Conservation (phyloP, 2,329 filamentous ascomycete species). For the Cyphellophora attinorum region DNA sequence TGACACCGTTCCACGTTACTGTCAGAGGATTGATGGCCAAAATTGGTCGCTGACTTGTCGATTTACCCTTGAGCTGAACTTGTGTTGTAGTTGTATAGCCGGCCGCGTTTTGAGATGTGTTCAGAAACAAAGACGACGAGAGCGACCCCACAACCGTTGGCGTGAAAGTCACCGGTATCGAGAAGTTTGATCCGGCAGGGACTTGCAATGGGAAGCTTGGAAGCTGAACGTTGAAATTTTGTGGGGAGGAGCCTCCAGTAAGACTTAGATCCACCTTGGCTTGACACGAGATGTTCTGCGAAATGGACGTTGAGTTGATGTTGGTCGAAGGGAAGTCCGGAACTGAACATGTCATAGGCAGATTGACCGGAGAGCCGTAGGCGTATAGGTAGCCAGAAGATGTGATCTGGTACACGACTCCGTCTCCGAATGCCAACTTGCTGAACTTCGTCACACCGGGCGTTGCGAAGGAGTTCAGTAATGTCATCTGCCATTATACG, state of each 20-base stretch:
- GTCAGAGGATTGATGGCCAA: slow-evolving; percentile 27
- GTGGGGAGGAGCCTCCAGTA: slow-evolving; percentile 11
- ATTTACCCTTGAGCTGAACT: slow-evolving; percentile 28
- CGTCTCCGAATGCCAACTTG: slow-evolving; percentile 20
- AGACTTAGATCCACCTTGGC: slow-evolving; percentile 24
- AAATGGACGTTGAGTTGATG: slow-evolving; percentile 26
- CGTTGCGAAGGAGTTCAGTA: slow-evolving; percentile 19
- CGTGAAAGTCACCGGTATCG: slow-evolving; percentile 31
- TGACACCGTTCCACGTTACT: slow-evolving; percentile 31
- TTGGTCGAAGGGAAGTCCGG: slow-evolving; percentile 32
- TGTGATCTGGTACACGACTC: slow-evolving; percentile 17
- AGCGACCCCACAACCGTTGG: slow-evolving; percentile 25
- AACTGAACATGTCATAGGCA: slow-evolving; percentile 30
- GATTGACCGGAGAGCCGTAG: slow-evolving; percentile 30
- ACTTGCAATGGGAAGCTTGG: slow-evolving; percentile 26
- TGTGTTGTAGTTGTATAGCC: slow-evolving; percentile 29
- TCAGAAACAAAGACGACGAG: slow-evolving; percentile 28
- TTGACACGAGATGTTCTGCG: slow-evolving; percentile 8
- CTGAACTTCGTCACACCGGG: slow-evolving; percentile 20
- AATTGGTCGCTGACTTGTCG: slow-evolving; percentile 27
- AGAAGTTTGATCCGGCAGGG: slow-evolving; percentile 25
- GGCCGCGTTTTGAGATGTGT: slow-evolving; percentile 26
- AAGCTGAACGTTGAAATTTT: slow-evolving; percentile 27
- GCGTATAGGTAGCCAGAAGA: slow-evolving; percentile 18
- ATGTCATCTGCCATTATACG: slow-evolving; percentile 16